phyloP scores from a whole-genome alignment of 2,329 filamentous ascomycete genomes.

The Tolypocladium cylindrosporum region DNA sequence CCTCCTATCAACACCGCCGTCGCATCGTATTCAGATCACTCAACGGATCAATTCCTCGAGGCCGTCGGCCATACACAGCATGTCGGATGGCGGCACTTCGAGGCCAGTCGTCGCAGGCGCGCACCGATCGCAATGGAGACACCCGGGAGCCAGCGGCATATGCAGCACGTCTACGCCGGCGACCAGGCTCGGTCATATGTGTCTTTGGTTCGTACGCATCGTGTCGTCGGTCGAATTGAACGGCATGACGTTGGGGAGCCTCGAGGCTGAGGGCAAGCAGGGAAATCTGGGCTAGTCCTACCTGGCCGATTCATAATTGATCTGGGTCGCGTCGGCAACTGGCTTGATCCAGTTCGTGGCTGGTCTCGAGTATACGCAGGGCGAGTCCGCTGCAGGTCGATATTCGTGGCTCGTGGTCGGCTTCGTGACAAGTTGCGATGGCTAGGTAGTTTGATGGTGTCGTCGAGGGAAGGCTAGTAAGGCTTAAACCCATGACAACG shows the following conservation, averaged over 20 bases:
- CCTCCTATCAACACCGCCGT: not conserved
- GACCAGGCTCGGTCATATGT: not conserved
- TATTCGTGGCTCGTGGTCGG: not conserved
- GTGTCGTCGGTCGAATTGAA: not conserved
- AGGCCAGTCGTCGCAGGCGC: not conserved
- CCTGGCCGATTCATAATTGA: conserved; percentile 51
- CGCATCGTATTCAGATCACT: not conserved
- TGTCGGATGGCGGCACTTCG: not conserved
- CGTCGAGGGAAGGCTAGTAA: conserved; percentile 15
- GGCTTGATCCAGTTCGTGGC: not conserved
- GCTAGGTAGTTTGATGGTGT: conserved; percentile 5
- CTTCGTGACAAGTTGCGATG: conserved; percentile 1
- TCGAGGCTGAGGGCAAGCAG: conserved; percentile 12
- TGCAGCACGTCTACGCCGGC: no score
- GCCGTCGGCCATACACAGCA: not conserved
- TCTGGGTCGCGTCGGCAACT: not conserved
- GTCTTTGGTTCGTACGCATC: not conserved
- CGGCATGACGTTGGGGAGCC: not conserved
- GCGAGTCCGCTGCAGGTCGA: not conserved
- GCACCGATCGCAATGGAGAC: not conserved
- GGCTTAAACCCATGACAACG: conserved; percentile 12
- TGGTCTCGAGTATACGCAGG: not conserved
- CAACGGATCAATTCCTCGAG: not conserved
- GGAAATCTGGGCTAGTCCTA: conserved; percentile 29
- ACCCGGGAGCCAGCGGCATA: not conserved